These are phyloP conservation scores for Solanum bukasovii DNA, from an alignment of 257 asterid genomes.

Conservation along the genomic window DNA sequence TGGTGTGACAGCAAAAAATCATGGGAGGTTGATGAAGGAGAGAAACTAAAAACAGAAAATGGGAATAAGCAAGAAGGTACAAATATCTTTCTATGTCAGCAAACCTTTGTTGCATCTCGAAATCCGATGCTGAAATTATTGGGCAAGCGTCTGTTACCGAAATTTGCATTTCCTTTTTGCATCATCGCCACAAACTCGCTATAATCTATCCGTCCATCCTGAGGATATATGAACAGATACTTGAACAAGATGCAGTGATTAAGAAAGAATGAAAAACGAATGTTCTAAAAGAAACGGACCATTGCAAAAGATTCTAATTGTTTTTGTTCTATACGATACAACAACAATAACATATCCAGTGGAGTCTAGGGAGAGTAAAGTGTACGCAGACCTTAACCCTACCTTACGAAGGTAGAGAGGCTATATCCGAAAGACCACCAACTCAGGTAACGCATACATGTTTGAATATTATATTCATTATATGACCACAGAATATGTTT, in stretches of 20 bases:
- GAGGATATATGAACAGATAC: not conserved
- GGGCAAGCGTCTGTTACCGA: not conserved
- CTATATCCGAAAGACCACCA: not conserved
- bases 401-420: not conserved
- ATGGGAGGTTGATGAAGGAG: not conserved
- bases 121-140: slow-evolving; percentile 6
- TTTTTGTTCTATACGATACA: not conserved
- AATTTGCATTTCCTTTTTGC: slow-evolving; percentile 15
- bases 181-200: slow-evolving; percentile 21
- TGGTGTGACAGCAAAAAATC: slow-evolving; percentile 1
- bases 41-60: not conserved
- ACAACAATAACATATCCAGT: not conserved
- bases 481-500: not conserved
- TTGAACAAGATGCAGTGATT: not conserved
- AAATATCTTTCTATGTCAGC: not conserved
- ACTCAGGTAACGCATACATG: not conserved
- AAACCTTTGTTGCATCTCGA: slow-evolving; percentile 7
- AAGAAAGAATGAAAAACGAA: not conserved
- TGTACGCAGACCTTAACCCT: not conserved
- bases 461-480: not conserved
- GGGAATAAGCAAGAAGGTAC: not conserved
- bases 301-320: not conserved
- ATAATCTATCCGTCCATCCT: slow-evolving; percentile 25
- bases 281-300: not conserved
- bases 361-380: not conserved